Conservation (phyloP, 352 stramenopile species). For the Aphanomyces astaci region DNA sequence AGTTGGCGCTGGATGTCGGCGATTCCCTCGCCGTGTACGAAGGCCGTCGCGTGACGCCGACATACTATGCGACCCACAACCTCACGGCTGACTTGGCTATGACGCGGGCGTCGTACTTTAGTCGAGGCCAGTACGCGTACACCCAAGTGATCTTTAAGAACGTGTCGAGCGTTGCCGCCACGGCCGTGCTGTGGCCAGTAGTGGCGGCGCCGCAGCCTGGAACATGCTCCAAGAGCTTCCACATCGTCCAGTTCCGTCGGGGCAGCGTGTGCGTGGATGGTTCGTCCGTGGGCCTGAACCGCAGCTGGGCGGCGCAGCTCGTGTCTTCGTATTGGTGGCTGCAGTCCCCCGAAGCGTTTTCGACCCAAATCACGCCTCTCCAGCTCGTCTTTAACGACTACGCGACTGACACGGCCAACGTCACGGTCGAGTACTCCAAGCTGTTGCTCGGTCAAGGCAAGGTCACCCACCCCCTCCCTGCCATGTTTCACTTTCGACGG, state of each 20-base stretch:
- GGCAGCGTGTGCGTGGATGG: neutral
- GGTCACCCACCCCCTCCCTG: neutral
- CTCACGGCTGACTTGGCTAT: constrained; percentile 1
- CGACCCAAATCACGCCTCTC: neutral
- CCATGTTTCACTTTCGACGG: neutral
- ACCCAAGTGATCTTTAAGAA: neutral
- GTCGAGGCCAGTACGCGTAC: neutral
- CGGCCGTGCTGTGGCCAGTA: neutral
- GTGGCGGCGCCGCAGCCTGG: neutral
- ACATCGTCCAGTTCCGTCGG: constrained; percentile 2
- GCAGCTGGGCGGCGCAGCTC: neutral
- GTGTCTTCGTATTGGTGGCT: constrained; percentile 9
- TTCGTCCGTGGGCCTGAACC: neutral
- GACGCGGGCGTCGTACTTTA: neutral
- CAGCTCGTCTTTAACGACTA: constrained; percentile 13
- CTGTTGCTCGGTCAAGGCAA: neutral
- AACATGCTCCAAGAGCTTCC: neutral
- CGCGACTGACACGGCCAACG: neutral
- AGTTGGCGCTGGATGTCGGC: neutral
- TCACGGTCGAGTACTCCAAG: neutral
- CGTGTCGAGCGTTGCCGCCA: neutral
- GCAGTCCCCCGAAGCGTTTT: constrained; percentile 3
- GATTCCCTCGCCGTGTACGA: constrained; percentile 4
- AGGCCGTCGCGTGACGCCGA: neutral
- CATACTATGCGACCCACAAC: neutral